These are phyloP conservation scores for Eutypella sp. DNA, from an alignment of 2,329 filamentous ascomycete genomes.

Conservation along the genomic window DNA sequence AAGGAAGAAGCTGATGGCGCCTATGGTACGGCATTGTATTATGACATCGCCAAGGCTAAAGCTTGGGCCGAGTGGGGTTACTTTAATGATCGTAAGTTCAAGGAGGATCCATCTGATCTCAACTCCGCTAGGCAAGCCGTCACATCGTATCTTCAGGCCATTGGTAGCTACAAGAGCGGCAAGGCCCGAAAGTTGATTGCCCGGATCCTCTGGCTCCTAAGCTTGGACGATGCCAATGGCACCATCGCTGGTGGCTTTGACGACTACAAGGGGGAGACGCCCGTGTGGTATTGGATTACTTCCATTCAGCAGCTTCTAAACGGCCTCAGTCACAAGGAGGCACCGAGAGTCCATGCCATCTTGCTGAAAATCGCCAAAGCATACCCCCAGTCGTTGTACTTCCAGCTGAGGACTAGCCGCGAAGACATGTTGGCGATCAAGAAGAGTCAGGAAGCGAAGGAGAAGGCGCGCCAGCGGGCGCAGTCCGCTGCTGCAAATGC, in stretches of 20 bases:
- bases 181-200: conserved; percentile 93
- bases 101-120: conserved; percentile 77
- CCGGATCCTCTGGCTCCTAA: conserved; percentile 90
- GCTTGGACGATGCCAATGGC: conserved; percentile 83
- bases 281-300: conserved; percentile 99
- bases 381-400: conserved; percentile 94
- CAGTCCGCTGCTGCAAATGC: conserved; percentile 40
- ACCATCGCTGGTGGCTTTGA: conserved; percentile 83
- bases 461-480: conserved; percentile 50
- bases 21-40: conserved; percentile 91
- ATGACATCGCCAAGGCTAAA: conserved; percentile 91
- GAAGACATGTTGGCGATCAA: conserved; percentile 93
- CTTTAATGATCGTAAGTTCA: conserved; percentile 96
- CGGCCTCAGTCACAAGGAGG: conserved; percentile 87
- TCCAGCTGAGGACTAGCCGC: conserved; percentile 85
- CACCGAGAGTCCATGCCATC: conserved; percentile 77
- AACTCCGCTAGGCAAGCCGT: conserved; percentile 85
- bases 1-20: conserved; percentile 89
- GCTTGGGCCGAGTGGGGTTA: conserved; percentile 99
- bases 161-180: conserved; percentile 92
- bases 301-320: conserved; percentile 96
- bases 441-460: conserved; percentile 77
- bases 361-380: conserved; percentile 91
- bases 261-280: conserved; percentile 94
- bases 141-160: conserved; percentile 93